Percentiles rank a stretch among this genome's conserved stretches.
Evolutionary conservation across 352 stramenopile genomes (phyloP).

Genomic region (Paralagenidium karlingii): DNA sequence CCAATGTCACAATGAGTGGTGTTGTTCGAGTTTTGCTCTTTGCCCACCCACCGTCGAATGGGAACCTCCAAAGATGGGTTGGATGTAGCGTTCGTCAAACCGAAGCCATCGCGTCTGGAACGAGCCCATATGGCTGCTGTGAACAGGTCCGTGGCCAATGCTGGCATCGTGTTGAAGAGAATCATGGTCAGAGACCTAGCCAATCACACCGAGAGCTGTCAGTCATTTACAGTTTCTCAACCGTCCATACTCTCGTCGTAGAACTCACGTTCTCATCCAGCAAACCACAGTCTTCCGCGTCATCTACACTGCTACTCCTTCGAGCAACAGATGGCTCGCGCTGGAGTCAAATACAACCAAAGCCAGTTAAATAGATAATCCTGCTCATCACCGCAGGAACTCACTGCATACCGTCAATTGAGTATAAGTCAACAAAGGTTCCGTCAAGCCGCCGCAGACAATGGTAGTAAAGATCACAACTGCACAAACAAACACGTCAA

Average conservation of each 20-base stretch:
- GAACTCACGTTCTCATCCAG: slow-evolving; percentile 15
- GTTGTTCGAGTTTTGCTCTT: too few species aligned
- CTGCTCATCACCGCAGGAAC: background rate
- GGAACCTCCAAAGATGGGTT: slow-evolving; percentile 52
- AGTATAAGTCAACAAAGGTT: slow-evolving; percentile 77
- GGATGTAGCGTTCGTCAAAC: slow-evolving; percentile 56
- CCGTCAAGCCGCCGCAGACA: slow-evolving; percentile 87
- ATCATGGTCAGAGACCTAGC: too few species aligned
- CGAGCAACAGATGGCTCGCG: slow-evolving; percentile 5
- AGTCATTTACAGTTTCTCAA: slow-evolving; percentile 33
- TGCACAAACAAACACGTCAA: slow-evolving; percentile 4
- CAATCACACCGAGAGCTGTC: background rate
- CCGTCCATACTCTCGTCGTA: slow-evolving; percentile 1
- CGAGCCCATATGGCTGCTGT: too few species aligned
- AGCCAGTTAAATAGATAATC: background rate
- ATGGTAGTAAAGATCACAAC: slow-evolving; percentile 96
- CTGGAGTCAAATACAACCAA: slow-evolving; percentile 3
- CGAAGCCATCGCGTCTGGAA: too few species aligned
- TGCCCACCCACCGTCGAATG: too few species aligned
- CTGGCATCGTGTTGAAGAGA: too few species aligned
- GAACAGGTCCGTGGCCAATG: too few species aligned
- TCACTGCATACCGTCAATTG: slow-evolving; percentile 31
- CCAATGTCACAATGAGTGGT: too few species aligned
- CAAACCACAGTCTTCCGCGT: slow-evolving; percentile 32
- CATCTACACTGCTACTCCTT: slow-evolving; percentile 7